phyloP scores from a whole-genome alignment of 2,329 filamentous ascomycete genomes.

The Ophiocordyceps robertsii region DNA sequence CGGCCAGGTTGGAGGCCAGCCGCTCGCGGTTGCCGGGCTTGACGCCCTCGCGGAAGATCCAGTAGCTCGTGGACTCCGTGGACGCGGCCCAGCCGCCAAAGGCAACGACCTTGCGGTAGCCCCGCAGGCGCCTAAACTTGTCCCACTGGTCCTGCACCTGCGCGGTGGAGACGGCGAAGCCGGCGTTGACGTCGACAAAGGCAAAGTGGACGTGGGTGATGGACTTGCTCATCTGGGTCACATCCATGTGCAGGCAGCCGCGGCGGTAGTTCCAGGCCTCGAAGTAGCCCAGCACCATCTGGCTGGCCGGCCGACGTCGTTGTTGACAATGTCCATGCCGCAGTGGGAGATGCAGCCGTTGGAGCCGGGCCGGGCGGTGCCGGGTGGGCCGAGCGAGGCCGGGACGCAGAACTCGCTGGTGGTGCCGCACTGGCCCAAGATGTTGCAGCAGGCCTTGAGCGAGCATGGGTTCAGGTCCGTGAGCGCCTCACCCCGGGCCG shows the following conservation, averaged over 20 bases:
- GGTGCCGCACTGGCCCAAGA: conserved; percentile 28
- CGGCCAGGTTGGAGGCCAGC: conserved; percentile 17
- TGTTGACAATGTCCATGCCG: conserved; percentile 9
- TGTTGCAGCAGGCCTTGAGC: conserved; percentile 17
- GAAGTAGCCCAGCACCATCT: conserved; percentile 9
- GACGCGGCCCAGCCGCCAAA: conserved; percentile 16
- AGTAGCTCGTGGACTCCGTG: conserved; percentile 3
- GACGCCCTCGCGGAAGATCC: conserved; percentile 7
- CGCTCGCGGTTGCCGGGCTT: conserved; percentile 14
- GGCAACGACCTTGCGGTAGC: conserved; percentile 12
- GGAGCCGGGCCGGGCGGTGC: conserved; percentile 10
- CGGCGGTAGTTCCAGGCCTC: conserved; percentile 3
- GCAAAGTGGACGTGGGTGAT: conserved; percentile 21
- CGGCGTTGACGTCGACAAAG: conserved; percentile 16
- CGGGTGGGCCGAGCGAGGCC: conserved; percentile 16
- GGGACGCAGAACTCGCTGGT: conserved; percentile 23
- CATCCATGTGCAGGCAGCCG: neutral
- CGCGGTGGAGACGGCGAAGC: conserved; percentile 6
- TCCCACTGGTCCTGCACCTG: conserved; percentile 9
- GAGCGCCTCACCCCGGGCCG: conserved; percentile 5
- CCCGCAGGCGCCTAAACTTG: conserved; percentile 5
- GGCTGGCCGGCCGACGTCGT: neutral
- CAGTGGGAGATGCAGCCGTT: conserved; percentile 11
- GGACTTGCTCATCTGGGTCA: conserved; percentile 2
- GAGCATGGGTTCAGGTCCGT: conserved; percentile 15